phyloP scores from a whole-genome alignment of 2,329 filamentous ascomycete genomes.

The Fusarium succisae region DNA sequence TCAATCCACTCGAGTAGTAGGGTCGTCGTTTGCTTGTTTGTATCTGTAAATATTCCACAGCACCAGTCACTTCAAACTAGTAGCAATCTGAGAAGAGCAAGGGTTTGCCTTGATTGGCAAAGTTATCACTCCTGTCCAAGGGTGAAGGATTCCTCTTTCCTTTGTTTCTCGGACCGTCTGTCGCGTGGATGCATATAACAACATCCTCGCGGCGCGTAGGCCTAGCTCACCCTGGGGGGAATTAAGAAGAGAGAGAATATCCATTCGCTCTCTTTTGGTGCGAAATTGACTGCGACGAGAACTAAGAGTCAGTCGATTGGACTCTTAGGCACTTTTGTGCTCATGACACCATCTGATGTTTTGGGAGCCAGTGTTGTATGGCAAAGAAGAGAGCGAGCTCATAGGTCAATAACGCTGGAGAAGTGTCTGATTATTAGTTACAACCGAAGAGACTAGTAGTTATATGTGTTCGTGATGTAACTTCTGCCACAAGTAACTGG shows the following conservation, averaged over 20 bases:
- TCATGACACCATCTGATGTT: neutral
- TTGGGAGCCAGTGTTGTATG: neutral
- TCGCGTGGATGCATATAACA: neutral
- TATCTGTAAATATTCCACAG: neutral
- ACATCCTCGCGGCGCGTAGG: neutral
- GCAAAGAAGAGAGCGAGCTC: neutral
- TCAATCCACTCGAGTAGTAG: neutral
- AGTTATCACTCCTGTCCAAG: neutral
- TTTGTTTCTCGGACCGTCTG: neutral
- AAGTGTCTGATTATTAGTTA: neutral
- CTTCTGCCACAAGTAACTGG: neutral
- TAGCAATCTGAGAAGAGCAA: neutral
- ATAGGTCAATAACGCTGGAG: neutral
- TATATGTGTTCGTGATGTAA: neutral
- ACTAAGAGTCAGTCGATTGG: neutral
- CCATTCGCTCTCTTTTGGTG: neutral
- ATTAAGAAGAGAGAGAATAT: neutral
- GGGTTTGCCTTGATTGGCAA: neutral
- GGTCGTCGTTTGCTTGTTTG: neutral
- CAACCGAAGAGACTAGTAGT: neutral
- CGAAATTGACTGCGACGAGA: neutral
- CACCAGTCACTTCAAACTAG: neutral
- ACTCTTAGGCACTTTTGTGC: neutral
- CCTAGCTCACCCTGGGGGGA: neutral
- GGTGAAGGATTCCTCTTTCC: neutral